Evolutionary conservation across 768 basidiomycete species (phyloP).

Genomic region (Austroboletus eburneus): DNA sequence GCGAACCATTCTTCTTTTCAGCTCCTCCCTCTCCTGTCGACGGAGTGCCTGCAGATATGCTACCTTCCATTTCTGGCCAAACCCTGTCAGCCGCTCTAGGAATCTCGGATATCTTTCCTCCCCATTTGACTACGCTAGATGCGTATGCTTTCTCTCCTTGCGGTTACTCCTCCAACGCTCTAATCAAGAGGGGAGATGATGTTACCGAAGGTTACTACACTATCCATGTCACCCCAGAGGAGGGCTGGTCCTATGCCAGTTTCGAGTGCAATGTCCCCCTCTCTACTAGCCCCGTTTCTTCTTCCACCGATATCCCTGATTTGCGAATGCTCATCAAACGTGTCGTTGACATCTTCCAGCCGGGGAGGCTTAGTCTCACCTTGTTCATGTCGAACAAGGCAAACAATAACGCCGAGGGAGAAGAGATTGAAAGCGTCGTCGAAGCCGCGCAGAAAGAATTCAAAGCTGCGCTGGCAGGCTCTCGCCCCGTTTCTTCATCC

Average conservation of each 20-base stretch:
- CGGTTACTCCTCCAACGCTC: conserved; percentile 93
- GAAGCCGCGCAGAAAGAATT: conserved; percentile 76
- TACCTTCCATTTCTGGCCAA: conserved; percentile 26
- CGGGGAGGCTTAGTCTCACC: conserved; percentile 79
- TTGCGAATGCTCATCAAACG: conserved; percentile 78
- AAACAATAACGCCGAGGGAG: conserved; percentile 39
- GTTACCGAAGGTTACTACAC: conserved; percentile 87
- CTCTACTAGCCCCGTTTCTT: conserved; percentile 27
- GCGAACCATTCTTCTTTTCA: conserved; percentile 68
- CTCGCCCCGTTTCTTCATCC: conserved; percentile 25
- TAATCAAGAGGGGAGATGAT: conserved; percentile 56
- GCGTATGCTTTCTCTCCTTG: conserved; percentile 93
- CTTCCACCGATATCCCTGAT: conserved; percentile 55
- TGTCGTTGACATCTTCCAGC: conserved; percentile 91
- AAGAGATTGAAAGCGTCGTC: conserved; percentile 49
- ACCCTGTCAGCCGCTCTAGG: conserved; percentile 67
- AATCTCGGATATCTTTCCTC: conserved; percentile 78
- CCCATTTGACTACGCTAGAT: conserved; percentile 77
- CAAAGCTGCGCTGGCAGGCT: conserved; percentile 52
- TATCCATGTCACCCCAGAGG: conserved; percentile 97
- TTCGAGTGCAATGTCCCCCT: conserved; percentile 98
- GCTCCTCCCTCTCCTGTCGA: conserved; percentile 42
- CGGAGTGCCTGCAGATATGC: conserved; percentile 42
- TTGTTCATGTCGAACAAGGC: conserved; percentile 79
- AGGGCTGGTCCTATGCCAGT: conserved; percentile 97